phyloP scores from a whole-genome alignment of 306 rosid species.

The Psophocarpus tetragonolobus region DNA sequence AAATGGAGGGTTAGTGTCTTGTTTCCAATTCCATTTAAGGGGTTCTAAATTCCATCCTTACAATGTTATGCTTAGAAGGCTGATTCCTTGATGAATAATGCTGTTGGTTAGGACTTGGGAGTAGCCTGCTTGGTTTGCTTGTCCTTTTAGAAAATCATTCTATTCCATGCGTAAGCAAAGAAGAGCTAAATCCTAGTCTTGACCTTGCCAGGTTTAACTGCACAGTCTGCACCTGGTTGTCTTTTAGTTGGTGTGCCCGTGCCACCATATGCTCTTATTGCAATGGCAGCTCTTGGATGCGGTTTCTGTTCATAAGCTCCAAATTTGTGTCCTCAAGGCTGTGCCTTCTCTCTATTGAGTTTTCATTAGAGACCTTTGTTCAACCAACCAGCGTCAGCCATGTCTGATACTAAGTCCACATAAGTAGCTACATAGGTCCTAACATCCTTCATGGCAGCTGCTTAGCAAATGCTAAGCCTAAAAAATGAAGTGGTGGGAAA shows the following conservation, averaged over 20 bases:
- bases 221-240: constrained; percentile 27
- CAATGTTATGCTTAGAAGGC: neutral
- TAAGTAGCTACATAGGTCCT: neutral
- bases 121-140: neutral
- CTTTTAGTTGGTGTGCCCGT: constrained; percentile 42
- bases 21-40: neutral
- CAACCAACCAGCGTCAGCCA: constrained; percentile 29
- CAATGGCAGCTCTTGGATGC: constrained; percentile 33
- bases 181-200: constrained; percentile 42
- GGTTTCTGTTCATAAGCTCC: constrained; percentile 37
- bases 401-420: constrained; percentile 41
- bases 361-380: constrained; percentile 41
- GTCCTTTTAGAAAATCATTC: neutral
- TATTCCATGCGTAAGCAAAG: constrained; percentile 12
- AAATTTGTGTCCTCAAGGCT: constrained; percentile 40
- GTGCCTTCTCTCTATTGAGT: constrained; percentile 32
- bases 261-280: constrained; percentile 6
- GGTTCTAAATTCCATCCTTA: neutral
- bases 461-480: neutral
- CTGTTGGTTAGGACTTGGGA: neutral
- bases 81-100: neutral
- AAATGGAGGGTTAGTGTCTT: neutral
- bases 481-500: neutral
- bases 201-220: constrained; percentile 43
- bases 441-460: neutral